Base-by-base conservation (phyloP, 1,284 basidiomycete genomes). In the Dichomitus squalens region DNA sequence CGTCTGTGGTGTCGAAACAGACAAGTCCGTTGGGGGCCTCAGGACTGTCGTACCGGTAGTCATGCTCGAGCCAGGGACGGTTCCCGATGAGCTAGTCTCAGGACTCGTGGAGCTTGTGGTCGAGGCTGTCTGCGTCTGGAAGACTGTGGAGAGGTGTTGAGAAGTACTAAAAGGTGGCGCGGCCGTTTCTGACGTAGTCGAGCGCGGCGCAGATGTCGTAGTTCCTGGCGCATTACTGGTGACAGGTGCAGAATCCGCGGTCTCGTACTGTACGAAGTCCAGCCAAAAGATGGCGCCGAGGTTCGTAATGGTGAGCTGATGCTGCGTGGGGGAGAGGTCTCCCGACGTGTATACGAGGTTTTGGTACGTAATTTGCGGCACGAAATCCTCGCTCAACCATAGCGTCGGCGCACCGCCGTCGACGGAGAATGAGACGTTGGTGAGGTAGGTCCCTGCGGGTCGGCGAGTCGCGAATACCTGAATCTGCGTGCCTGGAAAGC, bases 331-430 rank as follows among this genome's bases (percentile, higher is more conserved):
- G 2, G 55, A 23, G 38, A 57, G 55, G 2, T 29, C 21, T 12
- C 44, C 46, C 1, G 55, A 57, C 4, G 55, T 52, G 46, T 57
- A 57, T 6, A 57, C 55, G 4, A 57, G 47, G 23, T 52, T 57
- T 18, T 49, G 27, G 44, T 41, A 57, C 6, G 51, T 53, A 14
- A 49, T 47, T 23, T 51, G 31, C 16, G 50, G 36, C 20, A 57
- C 50, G 38, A 39, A 41, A 20, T 34, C 50, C 16, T 11, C 52
- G 16, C 44, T 43, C 6, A 31, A 27, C 55, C 55, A 57, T 4
- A 49, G 38, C 1, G 21, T 35, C 6, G 55, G 31, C 12, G 44
- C n/a, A 9, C 39, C 34, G 11, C 20, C 46, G 40, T 57, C 55
- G 25, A 57, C 36, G 11, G 38, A 27, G 33, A 57, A 57, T 12